Conservation (phyloP, 345 rosid species). For the Gynandropsis gynandra region DNA sequence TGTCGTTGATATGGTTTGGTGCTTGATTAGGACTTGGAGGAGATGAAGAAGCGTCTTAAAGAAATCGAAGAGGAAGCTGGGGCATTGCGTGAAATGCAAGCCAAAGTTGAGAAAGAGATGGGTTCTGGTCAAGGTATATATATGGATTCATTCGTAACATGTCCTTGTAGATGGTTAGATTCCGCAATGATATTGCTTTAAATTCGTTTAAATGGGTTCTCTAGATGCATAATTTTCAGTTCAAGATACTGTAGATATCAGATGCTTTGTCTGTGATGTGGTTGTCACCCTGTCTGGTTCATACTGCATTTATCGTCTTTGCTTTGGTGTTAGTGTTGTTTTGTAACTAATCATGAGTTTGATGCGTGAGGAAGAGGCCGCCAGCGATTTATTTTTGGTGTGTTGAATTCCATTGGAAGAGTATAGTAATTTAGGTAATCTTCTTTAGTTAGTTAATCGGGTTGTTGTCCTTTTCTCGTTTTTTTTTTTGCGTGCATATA, state of each 20-base stretch:
- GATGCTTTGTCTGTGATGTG: background rate
- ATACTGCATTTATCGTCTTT: background rate
- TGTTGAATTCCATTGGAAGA: constrained; percentile 1
- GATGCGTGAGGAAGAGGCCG: background rate
- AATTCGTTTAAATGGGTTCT: background rate
- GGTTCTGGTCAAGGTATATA: constrained; percentile 77
- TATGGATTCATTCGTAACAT: background rate
- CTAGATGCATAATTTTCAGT: background rate
- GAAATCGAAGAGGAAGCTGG: constrained; percentile 98
- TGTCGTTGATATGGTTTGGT: constrained; percentile 1
- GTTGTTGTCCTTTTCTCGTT: constrained; percentile 7
- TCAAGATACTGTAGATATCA: background rate
- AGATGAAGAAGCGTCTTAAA: constrained; percentile 90
- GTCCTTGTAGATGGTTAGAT: background rate
- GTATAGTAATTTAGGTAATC: constrained; percentile 10
- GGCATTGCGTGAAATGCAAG: constrained; percentile 98
- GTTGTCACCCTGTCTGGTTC: constrained; percentile 1
- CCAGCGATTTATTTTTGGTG: background rate
- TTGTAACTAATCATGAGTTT: background rate
- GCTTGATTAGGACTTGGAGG: constrained; percentile 72
- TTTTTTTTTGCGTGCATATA: constrained; percentile 10
- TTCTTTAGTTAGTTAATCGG: constrained; percentile 11
- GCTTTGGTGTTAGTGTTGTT: background rate
- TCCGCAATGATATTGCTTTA: background rate
- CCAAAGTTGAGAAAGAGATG: constrained; percentile 99